Base-by-base conservation (phyloP, 805 yeast genomes). In the Grigorovia humatica region DNA sequence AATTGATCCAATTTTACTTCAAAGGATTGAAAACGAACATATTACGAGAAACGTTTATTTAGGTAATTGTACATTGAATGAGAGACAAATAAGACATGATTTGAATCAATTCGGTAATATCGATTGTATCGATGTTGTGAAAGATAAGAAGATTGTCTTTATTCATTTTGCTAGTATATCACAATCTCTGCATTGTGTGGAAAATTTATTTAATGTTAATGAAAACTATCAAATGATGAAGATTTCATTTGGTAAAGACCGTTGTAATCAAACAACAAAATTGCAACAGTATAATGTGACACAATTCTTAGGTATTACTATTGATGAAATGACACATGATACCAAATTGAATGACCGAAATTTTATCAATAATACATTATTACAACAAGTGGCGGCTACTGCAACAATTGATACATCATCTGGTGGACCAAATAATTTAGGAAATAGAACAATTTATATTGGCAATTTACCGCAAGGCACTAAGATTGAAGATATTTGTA, bases 241-340 rank as follows among this genome's bases (percentile, higher is more conserved):
- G 67, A 85, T 95, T 44, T 87, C 80, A 61, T 90, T 88, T 63
- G 98, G 97, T 54, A 90, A 89, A 67, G 98, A 91, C 69, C 77
- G 98, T 69, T 87, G 93, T 72, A 96, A 96, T 1, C 88, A 88
- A 62, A 87, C 91, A 46, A 88, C 96, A 27, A 88, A 88, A 67
- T 86, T 96, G 17, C 97, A 93, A 69, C 96, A 89, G 70, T 96
- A 90, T 65, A 89, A 91, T 65, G 98, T 97, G 18, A 96, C 96
- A 2, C 96, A 90, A 66, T 91, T 88, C 65, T 71, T 91, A 51
- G 96, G 97, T 1, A 74, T 89, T 54, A 88, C 93, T 45, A 95
- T 96, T 18, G 47, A 53, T 4, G 93, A 95, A 30, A 79, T 83
- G 77, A 95, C 86, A 62, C 87, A 85, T 62, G 72, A 85, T 52